Conservation (phyloP, 2,329 filamentous ascomycete species). For the Gaeumannomyces sp. region DNA sequence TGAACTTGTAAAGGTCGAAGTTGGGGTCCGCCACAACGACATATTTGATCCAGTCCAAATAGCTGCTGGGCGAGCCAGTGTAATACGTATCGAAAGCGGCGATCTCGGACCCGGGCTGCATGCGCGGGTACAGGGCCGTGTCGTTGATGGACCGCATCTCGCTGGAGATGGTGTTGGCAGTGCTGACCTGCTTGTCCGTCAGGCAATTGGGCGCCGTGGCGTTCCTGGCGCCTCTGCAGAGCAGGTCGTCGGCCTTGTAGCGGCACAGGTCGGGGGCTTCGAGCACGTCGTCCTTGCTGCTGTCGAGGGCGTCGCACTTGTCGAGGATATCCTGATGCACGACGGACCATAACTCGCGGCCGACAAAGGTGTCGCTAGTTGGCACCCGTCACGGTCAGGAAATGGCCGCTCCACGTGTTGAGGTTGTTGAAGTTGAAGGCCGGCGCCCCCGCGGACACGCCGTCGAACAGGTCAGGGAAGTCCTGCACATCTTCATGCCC, state of each 20-base stretch:
- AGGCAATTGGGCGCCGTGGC: slow-evolving; percentile 15
- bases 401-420: slow-evolving; percentile 34
- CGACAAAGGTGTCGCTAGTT: slow-evolving; percentile 23
- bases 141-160: slow-evolving; percentile 25
- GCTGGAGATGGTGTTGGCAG: slow-evolving; percentile 12
- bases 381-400: slow-evolving; percentile 32
- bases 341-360: slow-evolving; percentile 27
- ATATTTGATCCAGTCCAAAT: slow-evolving; percentile 40
- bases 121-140: slow-evolving; percentile 41
- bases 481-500: slow-evolving; percentile 47
- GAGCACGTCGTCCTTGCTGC: slow-evolving; percentile 12
- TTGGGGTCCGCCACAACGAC: slow-evolving; percentile 38
- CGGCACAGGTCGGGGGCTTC: slow-evolving; percentile 12
- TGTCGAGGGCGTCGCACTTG: slow-evolving; percentile 14
- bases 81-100: slow-evolving; percentile 36
- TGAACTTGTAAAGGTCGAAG: slow-evolving; percentile 33
- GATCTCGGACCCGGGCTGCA: slow-evolving; percentile 41
- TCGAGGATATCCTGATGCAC: slow-evolving; percentile 12
- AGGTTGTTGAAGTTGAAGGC: slow-evolving; percentile 32
- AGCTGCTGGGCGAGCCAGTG: slow-evolving; percentile 16
- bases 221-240: slow-evolving; percentile 3
- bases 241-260: slow-evolving; percentile 9
- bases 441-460: slow-evolving; percentile 43
- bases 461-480: slow-evolving; percentile 52
- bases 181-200: slow-evolving; percentile 8